Base-by-base conservation (phyloP, 352 stramenopile species). In the Phytophthora multivora region DNA sequence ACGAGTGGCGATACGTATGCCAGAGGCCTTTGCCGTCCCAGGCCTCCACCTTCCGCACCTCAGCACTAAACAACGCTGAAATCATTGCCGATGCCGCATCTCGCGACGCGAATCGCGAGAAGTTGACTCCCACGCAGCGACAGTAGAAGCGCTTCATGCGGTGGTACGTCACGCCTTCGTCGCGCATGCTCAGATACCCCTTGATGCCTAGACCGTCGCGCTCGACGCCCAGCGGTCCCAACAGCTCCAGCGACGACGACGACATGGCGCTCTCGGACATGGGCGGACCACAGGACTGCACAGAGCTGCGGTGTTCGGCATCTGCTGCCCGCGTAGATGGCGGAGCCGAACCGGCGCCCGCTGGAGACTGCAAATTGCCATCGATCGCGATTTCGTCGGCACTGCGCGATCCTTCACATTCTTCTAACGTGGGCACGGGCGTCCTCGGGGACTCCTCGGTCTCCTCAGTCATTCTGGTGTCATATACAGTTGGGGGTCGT, bases 141-240 rank as follows among this genome's bases (percentile, higher is more conserved):
- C 82, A 91, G 67, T 88, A 94, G 66, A 86, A 94, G 23, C 83
- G 83, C 63, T 90, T 92, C 86, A 94, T 94, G 62, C 86, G 86
- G 63, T 92, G 86, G 62, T 92, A 91, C 31, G 83, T 91, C 40
- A 91, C 78, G 49, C 86, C 83, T 53, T 94, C 81, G 53, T 94
- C 83, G 28, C 86, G 86, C 86, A 94, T 92, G 54, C 73, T 86
- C 5, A 94, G 57, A 62, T 80, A 90, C 0, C 86, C 86, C 45
- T 91, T 90, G 39, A 92, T 60, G 9, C 86, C 81, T n/a, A 91
- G 65, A 7, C 80, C 83, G 51, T 92, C 80, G 1, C 75, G 55
- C 36, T 92, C 80, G 2, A 86, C 77, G 13, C 75, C 71, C 15
- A 71, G 47, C 7, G 59, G 59, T 0, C 64, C 69, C 36, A 77